Conservation (phyloP, 805 yeast genomes). For the Ogataea methylovora region DNA sequence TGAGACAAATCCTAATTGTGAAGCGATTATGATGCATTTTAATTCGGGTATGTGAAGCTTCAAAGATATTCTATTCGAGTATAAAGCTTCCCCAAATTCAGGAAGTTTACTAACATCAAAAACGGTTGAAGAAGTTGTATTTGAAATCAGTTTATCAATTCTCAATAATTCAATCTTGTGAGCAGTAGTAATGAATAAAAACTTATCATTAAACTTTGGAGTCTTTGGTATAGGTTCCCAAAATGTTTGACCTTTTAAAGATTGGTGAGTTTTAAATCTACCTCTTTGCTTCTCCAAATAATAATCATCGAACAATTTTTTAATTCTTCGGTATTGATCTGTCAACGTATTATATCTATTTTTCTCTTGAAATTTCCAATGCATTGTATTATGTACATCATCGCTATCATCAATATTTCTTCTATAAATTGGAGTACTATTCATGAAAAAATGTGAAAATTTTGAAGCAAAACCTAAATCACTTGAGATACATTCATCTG, state of each 20-base stretch:
- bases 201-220: slow-evolving; percentile 20
- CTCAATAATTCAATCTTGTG: slow-evolving; percentile 36
- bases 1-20: slow-evolving; percentile 37
- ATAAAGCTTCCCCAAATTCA: too few species aligned
- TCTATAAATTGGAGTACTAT: slow-evolving; percentile 1
- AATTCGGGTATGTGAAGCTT: slow-evolving; percentile 29
- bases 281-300: slow-evolving; percentile 16
- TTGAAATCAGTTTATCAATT: slow-evolving; percentile 38
- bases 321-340: slow-evolving; percentile 20
- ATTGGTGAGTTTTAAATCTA: slow-evolving; percentile 11
- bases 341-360: too few species aligned
- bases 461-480: slow-evolving; percentile 32
- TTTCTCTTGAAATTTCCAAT: too few species aligned
- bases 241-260: slow-evolving; percentile 20
- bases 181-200: slow-evolving; percentile 37
- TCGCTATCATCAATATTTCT: not conserved
- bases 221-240: slow-evolving; percentile 18
- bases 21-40: slow-evolving; percentile 31
- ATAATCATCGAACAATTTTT: slow-evolving; percentile 22
- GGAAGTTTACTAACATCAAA: slow-evolving; percentile 25
- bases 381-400: not conserved
- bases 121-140: slow-evolving; percentile 35
- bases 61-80: slow-evolving; percentile 23
- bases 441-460: slow-evolving; percentile 17
- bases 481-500: slow-evolving; percentile 33